phyloP scores from a whole-genome alignment of 495 filamentous ascomycete species.

The Acidomyces sp. region DNA sequence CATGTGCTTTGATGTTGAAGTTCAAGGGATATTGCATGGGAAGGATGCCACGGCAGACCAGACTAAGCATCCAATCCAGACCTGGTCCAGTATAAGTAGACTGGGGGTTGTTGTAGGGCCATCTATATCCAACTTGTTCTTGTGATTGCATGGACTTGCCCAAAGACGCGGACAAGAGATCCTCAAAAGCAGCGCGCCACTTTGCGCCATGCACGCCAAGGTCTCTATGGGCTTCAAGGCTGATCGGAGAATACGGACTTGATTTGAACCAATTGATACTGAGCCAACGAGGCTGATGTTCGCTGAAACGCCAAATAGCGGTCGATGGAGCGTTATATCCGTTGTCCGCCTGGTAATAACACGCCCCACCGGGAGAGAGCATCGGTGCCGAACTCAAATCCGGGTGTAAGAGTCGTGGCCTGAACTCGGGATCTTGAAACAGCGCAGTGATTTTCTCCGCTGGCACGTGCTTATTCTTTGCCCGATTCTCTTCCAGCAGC shows the following conservation, averaged over 20 bases:
- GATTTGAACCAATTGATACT: conserved; percentile 18
- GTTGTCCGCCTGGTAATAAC: conserved; percentile 14
- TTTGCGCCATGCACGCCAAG: conserved; percentile 22
- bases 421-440: conserved; percentile 1
- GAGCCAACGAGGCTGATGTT: conserved; percentile 26
- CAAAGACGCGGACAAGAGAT: conserved; percentile 38
- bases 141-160: conserved; percentile 31
- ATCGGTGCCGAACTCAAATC: conserved; percentile 8
- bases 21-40: too few species aligned
- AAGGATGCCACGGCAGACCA: conserved; percentile 16
- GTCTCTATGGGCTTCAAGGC: conserved; percentile 33
- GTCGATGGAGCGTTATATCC: conserved; percentile 14
- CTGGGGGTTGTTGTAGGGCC: neutral
- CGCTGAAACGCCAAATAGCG: conserved; percentile 17
- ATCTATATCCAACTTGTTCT: conserved; percentile 2
- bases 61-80: conserved; percentile 17
- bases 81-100: conserved; percentile 12
- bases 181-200: conserved; percentile 46
- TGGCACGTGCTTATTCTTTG: conserved; percentile 4
- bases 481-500: conserved; percentile 6
- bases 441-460: conserved; percentile 7
- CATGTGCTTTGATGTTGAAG: too few species aligned
- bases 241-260: conserved; percentile 39
- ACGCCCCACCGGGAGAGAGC: conserved; percentile 13
- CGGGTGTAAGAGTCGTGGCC: conserved; percentile 1